Evolutionary conservation across 176 grass and related monocot genomes (phyloP).

Genomic region (Oryza nivara): DNA sequence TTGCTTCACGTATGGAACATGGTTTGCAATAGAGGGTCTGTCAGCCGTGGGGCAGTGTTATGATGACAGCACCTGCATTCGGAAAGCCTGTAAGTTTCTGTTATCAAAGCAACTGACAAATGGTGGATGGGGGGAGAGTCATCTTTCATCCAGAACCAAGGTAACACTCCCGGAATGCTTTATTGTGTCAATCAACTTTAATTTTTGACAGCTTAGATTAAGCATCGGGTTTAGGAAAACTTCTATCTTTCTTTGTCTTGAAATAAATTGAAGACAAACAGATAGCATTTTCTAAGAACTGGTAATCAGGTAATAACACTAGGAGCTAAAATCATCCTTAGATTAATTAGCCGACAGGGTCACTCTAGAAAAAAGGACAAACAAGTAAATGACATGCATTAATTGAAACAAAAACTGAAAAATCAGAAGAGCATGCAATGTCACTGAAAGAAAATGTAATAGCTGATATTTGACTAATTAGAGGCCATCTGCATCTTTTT

Average conservation of each 20-base stretch:
- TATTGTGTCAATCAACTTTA: not conserved
- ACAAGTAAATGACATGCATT: not conserved
- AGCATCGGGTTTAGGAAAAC: not conserved
- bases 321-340: too few species aligned
- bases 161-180: conserved; percentile 21
- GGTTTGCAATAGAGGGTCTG: conserved; percentile 67
- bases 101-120: conserved; percentile 61
- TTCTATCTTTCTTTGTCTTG: too few species aligned
- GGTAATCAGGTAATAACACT: not conserved
- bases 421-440: not conserved
- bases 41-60: conserved; percentile 55
- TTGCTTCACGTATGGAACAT: conserved; percentile 74
- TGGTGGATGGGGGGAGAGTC: conserved; percentile 81
- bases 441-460: too few species aligned
- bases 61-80: conserved; percentile 43
- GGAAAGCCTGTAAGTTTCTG: conserved; percentile 66
- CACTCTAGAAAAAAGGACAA: not conserved
- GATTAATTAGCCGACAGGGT: not conserved
- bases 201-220: not conserved
- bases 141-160: conserved; percentile 72
- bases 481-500: conserved; percentile 9
- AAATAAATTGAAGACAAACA: not conserved
- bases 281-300: not conserved
- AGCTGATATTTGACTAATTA: not conserved
- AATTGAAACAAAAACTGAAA: not conserved